These are phyloP conservation scores for Fusarium abutilonis DNA, from an alignment of 2,329 filamentous ascomycete genomes.

Conservation along the genomic window DNA sequence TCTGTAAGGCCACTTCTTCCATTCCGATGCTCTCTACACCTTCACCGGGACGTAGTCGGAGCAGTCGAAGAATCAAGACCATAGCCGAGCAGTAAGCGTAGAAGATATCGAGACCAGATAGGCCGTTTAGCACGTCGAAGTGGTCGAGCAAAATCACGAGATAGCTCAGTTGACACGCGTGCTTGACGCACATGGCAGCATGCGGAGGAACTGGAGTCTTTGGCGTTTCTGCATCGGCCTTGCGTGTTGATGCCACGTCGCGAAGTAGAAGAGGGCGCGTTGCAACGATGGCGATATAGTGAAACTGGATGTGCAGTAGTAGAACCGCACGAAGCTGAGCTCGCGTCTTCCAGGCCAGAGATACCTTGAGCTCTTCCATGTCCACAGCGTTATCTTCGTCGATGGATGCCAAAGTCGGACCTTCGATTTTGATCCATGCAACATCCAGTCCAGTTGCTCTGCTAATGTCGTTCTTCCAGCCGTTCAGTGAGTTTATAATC, in stretches of 20 bases:
- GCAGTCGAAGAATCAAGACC: constrained; percentile 35
- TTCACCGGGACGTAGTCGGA: constrained; percentile 11
- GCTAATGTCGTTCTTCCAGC: constrained; percentile 26
- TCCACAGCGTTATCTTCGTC: constrained; percentile 34
- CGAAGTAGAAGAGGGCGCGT: constrained; percentile 47
- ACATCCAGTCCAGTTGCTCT: constrained; percentile 30
- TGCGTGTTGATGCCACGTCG: constrained; percentile 28
- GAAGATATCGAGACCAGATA: constrained; percentile 50
- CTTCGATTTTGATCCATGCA: constrained; percentile 22
- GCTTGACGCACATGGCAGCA: constrained; percentile 35
- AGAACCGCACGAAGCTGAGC: constrained; percentile 46
- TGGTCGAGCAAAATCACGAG: constrained; percentile 48
- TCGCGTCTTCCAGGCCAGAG: constrained; percentile 43
- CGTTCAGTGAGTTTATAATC: constrained; percentile 11
- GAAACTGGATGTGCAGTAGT: constrained; percentile 48
- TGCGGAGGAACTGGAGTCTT: constrained; percentile 7
- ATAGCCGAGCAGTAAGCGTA: constrained; percentile 51
- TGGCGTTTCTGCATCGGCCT: background rate
- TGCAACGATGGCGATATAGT: constrained; percentile 48
- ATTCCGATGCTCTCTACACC: background rate
- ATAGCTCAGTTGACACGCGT: constrained; percentile 48
- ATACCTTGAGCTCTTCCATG: constrained; percentile 44
- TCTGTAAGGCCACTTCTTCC: constrained; percentile 21
- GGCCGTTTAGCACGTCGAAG: constrained; percentile 48
- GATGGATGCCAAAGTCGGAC: background rate